phyloP scores from a whole-genome alignment of 164 flowering plant genomes.

The Kalanchoe fedtschenkoi region DNA sequence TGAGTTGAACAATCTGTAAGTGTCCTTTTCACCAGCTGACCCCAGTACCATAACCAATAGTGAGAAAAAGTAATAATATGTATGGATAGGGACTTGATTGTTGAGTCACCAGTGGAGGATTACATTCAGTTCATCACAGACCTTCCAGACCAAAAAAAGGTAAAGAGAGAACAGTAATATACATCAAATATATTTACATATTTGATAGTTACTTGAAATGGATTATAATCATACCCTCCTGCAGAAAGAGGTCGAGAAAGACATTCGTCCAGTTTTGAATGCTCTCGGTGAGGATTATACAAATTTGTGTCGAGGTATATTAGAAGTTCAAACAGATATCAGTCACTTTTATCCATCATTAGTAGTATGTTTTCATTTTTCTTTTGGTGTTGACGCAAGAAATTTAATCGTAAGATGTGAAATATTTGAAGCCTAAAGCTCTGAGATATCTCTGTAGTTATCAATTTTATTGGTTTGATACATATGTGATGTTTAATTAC shows the following conservation, averaged over 20 bases:
- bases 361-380: background rate
- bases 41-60: background rate
- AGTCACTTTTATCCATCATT: background rate
- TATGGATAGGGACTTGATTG: slow-evolving; percentile 69
- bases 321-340: background rate
- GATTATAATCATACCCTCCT: background rate
- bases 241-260: slow-evolving; percentile 62
- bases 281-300: slow-evolving; percentile 91
- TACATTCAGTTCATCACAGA: slow-evolving; percentile 82
- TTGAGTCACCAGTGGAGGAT: slow-evolving; percentile 95
- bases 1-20: slow-evolving; percentile 99
- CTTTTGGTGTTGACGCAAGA: background rate
- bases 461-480: background rate
- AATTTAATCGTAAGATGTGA: background rate
- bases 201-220: background rate
- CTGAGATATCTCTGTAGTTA: background rate
- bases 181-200: background rate
- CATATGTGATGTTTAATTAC: background rate
- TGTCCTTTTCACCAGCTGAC: slow-evolving; percentile 8
- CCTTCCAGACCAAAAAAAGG: slow-evolving; percentile 63
- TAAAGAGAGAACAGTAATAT: slow-evolving; percentile 12
- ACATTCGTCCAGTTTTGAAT: slow-evolving; percentile 57
- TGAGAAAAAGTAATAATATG: background rate
- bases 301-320: slow-evolving; percentile 74
- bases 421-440: background rate